Base-by-base conservation (phyloP, 495 filamentous ascomycete genomes). In the Aspergillus carlsbadensis region DNA sequence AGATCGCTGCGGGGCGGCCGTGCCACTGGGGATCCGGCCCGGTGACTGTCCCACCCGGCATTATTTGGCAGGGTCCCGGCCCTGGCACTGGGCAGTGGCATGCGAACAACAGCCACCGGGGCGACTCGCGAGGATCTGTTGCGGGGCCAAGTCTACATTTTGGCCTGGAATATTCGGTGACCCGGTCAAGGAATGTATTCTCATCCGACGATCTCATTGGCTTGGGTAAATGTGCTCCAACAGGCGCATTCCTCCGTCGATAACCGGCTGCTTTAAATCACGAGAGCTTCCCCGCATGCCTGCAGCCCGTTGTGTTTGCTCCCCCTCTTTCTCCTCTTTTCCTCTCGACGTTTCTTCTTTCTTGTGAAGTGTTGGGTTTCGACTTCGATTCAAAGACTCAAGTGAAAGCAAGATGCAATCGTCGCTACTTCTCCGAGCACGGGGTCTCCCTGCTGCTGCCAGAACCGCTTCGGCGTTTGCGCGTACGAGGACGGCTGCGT, bases 401-500 rank as follows among this genome's bases (percentile, higher is more conserved):
- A 29, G 26, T 29, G 26, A 29, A 29, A 29, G 26, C 66, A 72
- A 36, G 21, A 73, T 74, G 71, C 70, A 72, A 63, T 70, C 73
- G 13, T 62, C 62, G 22, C 41, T 66, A 36, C 54, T 74, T 35
- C 52, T 74, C 33, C 70, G 73, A 50, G 53, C 65, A 22, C 61
- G 67, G 55, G 71, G 58, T 52, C 66, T 65, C 40, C 70, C 66
- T 8, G 56, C 66, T 22, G 65, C 65, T 47, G 65, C 65, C 47
- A 69, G 63, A 46, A 50, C 54, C 31, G 14, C 50, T 40, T 49
- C 50, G 42, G 44, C 22, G 56, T 65, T 18, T 54, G 60, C 54
- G 63, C 52, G 62, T 62, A 66, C 63, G 46, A 67, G 40, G 61
- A 71, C 79, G 66, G 72, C 73, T 49, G 78, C 77, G 22, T 81